Percentiles rank a stretch among this genome's conserved stretches.
Conservation (phyloP, 2,329 filamentous ascomycete genomes). For the Stagonosporopsis rhizophila region DNA sequence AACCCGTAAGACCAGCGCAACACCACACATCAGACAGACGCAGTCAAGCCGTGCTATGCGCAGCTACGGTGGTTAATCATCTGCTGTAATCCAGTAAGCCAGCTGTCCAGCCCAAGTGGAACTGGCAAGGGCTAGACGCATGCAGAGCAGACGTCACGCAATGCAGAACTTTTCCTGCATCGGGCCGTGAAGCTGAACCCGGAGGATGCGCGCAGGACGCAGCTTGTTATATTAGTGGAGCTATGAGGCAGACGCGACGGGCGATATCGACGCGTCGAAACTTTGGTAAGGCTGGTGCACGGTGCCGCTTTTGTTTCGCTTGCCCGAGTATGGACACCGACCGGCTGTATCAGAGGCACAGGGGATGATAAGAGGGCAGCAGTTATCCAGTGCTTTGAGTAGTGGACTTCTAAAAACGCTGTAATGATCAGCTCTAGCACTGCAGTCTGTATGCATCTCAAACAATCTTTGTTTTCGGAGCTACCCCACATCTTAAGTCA, state of each 20-base stretch:
- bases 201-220: constrained; percentile 17
- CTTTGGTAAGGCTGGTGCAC: constrained; percentile 32
- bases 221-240: constrained; percentile 38
- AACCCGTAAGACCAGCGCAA: constrained; percentile 1
- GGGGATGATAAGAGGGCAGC: neutral
- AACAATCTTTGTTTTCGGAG: neutral
- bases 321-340: neutral
- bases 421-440: neutral
- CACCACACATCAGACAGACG: neutral
- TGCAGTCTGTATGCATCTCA: neutral
- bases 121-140: constrained; percentile 14
- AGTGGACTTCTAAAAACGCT: too few relatives aligned
- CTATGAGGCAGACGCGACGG: constrained; percentile 32
- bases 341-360: neutral
- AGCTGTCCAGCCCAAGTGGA: constrained; percentile 4
- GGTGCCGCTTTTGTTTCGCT: constrained; percentile 21
- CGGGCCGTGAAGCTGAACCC: constrained; percentile 16
- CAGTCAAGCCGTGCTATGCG: neutral
- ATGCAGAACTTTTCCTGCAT: constrained; percentile 18
- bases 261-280: constrained; percentile 47
- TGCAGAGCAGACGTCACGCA: constrained; percentile 25
- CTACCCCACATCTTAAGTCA: constrained; percentile 15
- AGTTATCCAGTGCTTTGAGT: neutral
- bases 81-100: neutral
- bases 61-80: neutral